Base-by-base conservation (phyloP, 2,329 filamentous ascomycete genomes). In the Colletotrichum filicis region DNA sequence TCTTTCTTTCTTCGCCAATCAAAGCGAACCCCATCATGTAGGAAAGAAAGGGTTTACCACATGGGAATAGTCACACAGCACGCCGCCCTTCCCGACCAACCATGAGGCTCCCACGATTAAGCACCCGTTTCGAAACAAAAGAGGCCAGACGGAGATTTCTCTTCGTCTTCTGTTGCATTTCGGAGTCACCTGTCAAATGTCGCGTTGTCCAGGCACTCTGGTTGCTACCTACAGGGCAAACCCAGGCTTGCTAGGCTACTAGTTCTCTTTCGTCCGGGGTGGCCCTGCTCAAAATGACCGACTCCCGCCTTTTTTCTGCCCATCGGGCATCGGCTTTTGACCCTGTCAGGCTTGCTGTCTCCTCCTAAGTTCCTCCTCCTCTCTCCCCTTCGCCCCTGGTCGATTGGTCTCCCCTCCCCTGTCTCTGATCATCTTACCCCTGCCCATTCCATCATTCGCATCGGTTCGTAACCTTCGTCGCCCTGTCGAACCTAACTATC, bases 361-460 rank as follows among this genome's bases (percentile, higher is more conserved):
- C 16, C 37, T 42, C 37, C 14, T 42, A 35, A 35, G 32, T 35
- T 35, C 16, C 5, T 16, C 35, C 24, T 24, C 16, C 16, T 26
- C 35, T 30, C 24, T 55, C 22, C 4, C 26, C 16, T 19, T 28
- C 22, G 52, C 16, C 28, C 22, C 42, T 16, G 32, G n/a, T 46
- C 37, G 37, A 42, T 42, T 42, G 37, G 14, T 35, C 5, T 3
- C 32, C 32, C 32, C 32, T 12, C 52, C 62, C 53, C 59, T 72
- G 32, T 30, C 66, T 60, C 42, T 72, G 59, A 55, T 26, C 58
- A 53, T 28, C 8, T 62, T 12, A 26, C 42, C 59, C 70, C 70
- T 60, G 64, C n/a, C 46, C 53, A 69, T 73, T 60, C 66, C 70
- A 73, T 73, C 70, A 69, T 60, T n/a, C 28, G 22, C 26, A n/a